Evolutionary conservation across 805 yeast genomes (phyloP), one percentile per base, ranked within the genome.

Genomic region (Cyberlindnera euphorbiae): DNA sequence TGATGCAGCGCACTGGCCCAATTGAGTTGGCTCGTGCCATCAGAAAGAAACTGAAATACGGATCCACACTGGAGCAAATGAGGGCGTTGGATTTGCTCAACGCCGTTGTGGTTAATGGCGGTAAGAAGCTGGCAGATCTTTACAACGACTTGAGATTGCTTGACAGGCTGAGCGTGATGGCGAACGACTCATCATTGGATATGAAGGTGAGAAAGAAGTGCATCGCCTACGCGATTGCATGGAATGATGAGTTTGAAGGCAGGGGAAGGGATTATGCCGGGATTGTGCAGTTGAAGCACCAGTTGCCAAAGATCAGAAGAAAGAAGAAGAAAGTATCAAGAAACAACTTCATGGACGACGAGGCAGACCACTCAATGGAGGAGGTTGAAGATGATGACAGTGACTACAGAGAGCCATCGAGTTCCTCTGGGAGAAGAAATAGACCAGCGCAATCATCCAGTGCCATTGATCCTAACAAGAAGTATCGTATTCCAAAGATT

Each of bases 1-100:
- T 55, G 26, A 55, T 60, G 17, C 52, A 54, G 15, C 60, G 66
- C 16, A 66, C 75, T 5, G 60, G 65, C 17, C 57, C 69, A 4
- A 60, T 62, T 24, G 99, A 93, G 57, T 90, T 94, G 2, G 97
- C 97, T 0, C 69, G 97, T 28, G 94, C 96, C 1, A 63, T 93
- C 16, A 72, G 98, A 33, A 93, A 93, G 67, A 78, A 79, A 52
- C 63, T 93, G 54, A 93, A 94, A 62, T 83, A 90, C 54, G 97
- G 97, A n/a, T 53, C 68, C 3, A 55, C 60, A 5, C 60, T 64
- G 14, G 82, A 81, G 46, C 95, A 85, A 56, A 49, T 72, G 35
- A 73, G 84, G 30, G 83, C 95, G 0, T 58, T 88, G 62, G 81
- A 52, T 33, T 38, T 82, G 10, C 58, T 79, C 26, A 84, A 82